Evolutionary conservation across 768 basidiomycete species (phyloP).

Genomic region (Rhodotorula taiwanensis): DNA sequence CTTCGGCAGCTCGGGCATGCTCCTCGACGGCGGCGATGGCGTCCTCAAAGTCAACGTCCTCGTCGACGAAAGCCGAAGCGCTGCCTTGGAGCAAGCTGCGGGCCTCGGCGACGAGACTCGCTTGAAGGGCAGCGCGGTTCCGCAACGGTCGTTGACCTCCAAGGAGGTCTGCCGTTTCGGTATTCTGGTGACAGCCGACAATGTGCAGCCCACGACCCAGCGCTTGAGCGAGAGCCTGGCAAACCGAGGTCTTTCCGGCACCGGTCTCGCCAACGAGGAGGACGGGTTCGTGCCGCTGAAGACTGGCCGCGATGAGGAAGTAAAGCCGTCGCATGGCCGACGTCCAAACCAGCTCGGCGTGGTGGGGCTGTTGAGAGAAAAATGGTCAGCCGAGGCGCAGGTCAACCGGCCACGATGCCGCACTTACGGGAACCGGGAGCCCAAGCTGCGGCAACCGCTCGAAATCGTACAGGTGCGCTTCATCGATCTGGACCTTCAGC

Average conservation of each 20-base stretch:
- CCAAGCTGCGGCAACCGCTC: slow-evolving; percentile 37
- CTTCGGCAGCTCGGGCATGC: slow-evolving; percentile 1
- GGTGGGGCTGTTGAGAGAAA: slow-evolving; percentile 3
- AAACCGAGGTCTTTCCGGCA: slow-evolving; percentile 93
- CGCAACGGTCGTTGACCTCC: slow-evolving; percentile 85
- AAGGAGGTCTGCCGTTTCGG: slow-evolving; percentile 92
- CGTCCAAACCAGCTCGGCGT: slow-evolving; percentile 70
- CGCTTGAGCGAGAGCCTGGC: slow-evolving; percentile 74
- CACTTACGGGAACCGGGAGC: slow-evolving; percentile 28
- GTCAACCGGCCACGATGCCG: neutral
- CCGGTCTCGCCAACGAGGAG: slow-evolving; percentile 95
- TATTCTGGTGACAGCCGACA: slow-evolving; percentile 95
- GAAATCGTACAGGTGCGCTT: slow-evolving; percentile 56
- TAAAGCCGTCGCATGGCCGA: slow-evolving; percentile 85
- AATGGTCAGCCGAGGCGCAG: neutral
- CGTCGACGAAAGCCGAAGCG: neutral
- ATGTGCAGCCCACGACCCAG: slow-evolving; percentile 57
- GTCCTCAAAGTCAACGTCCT: slow-evolving; percentile 30
- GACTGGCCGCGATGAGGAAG: slow-evolving; percentile 70
- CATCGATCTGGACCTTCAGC: slow-evolving; percentile 81
- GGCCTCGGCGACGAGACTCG: slow-evolving; percentile 46
- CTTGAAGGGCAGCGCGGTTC: slow-evolving; percentile 58
- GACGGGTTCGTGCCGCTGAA: slow-evolving; percentile 86
- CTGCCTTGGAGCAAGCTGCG: slow-evolving; percentile 2
- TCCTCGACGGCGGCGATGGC: slow-evolving; percentile 27